Evolutionary conservation across 2,329 filamentous ascomycete species (phyloP).

Genomic region (Colletotrichum lentis): DNA sequence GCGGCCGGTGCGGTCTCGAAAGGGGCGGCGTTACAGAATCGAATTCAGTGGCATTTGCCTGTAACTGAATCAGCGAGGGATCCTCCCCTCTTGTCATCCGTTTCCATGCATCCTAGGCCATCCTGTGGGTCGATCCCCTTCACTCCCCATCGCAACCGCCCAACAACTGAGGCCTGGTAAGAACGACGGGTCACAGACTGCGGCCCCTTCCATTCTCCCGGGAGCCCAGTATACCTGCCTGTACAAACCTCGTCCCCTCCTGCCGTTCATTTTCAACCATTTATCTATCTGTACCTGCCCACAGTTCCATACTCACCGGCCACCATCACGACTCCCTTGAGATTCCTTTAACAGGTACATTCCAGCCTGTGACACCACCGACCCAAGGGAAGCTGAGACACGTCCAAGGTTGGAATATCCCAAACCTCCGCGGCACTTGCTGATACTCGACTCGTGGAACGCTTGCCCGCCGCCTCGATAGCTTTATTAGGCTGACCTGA

Average conservation of each 20-base stretch:
- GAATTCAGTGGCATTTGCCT: not conserved
- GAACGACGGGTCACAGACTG: not conserved
- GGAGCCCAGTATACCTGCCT: too few relatives aligned
- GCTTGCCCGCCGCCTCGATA: constrained; percentile 6
- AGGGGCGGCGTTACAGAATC: not conserved
- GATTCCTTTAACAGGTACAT: not conserved
- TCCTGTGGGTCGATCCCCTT: not conserved
- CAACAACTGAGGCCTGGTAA: not conserved
- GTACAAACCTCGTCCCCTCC: not conserved
- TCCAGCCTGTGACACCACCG: not conserved
- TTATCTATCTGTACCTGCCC: too few relatives aligned
- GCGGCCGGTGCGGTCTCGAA: not conserved
- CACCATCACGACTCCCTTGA: not conserved
- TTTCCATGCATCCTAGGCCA: constrained; percentile 17
- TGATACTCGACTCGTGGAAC: constrained; percentile 24
- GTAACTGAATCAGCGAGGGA: constrained; percentile 6
- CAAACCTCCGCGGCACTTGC: constrained; percentile 21
- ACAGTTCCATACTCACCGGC: not conserved
- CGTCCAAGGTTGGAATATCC: constrained; percentile 21
- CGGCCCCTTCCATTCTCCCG: not conserved
- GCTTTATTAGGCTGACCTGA: constrained; percentile 18
- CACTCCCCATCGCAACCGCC: not conserved
- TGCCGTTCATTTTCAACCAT: not conserved
- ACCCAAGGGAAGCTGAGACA: constrained; percentile 32
- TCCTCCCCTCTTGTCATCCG: not conserved